phyloP scores from a whole-genome alignment of 805 yeast genomes.

The Nakazawaea siamensis region DNA sequence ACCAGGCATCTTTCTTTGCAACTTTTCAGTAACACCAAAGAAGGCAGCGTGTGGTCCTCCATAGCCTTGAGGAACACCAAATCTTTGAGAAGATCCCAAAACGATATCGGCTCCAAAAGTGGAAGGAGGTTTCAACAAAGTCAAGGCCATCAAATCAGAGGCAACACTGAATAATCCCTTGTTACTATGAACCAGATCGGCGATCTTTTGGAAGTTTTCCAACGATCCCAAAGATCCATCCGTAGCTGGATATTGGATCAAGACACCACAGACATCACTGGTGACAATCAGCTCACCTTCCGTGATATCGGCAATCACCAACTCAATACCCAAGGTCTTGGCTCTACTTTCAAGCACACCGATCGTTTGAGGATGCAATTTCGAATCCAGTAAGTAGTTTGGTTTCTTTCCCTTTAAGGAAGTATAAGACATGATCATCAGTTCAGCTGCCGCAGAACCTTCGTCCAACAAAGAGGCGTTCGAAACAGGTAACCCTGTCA shows the following conservation, averaged over 20 bases:
- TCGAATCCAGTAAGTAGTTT: conserved; percentile 64
- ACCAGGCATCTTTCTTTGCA: conserved; percentile 93
- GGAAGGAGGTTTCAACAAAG: conserved; percentile 77
- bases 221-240: conserved; percentile 58
- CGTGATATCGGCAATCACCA: conserved; percentile 48
- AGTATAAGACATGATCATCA: conserved; percentile 79
- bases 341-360: conserved; percentile 79
- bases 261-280: conserved; percentile 59
- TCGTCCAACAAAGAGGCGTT: conserved; percentile 94
- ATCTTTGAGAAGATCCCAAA: conserved; percentile 87
- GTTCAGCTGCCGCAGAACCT: conserved; percentile 97
- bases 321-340: conserved; percentile 56
- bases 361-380: conserved; percentile 79
- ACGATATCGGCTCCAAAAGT: conserved; percentile 89
- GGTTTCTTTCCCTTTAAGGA: conserved; percentile 57
- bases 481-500: conserved; percentile 92
- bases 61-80: conserved; percentile 96
- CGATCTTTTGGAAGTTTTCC: conserved; percentile 41
- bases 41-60: conserved; percentile 99
- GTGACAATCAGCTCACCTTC: conserved; percentile 25
- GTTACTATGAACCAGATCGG: conserved; percentile 52
- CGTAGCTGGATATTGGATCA: conserved; percentile 87
- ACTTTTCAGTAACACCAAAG: conserved; percentile 75
- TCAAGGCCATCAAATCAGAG: conserved; percentile 86
- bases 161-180: conserved; percentile 81